Base-by-base conservation (phyloP, 768 basidiomycete genomes). In the Boletales sp. region DNA sequence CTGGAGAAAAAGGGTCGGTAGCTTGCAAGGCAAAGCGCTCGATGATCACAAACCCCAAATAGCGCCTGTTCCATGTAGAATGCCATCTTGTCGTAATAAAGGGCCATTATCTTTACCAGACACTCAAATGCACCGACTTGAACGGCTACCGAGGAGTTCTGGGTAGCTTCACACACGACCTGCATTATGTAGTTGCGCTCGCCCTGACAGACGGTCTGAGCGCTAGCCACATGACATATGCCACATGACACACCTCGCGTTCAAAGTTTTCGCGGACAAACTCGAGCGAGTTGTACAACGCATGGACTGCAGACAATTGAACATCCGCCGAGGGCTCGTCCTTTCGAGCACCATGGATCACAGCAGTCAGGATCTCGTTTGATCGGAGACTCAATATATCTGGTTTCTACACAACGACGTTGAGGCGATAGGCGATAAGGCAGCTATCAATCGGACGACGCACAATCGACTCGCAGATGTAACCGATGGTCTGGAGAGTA, bases 151-250 rank as follows among this genome's bases (percentile, higher is more conserved):
- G 83, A 70, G 1, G 79, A 52, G 59, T 86, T 94, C 68, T 98
- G 97, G 0, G 97, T 98, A 0, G 95, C 95, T 65, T 98, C 97
- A 66, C 97, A 99, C 15, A 98, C 90, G 38, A 98, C 94, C 74
- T 99, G 97, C 97, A 99, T 99, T 70, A 99, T 98, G 74, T 97
- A 98, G 72, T 98, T 99, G 42, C 97, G 84, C 70, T 99, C 97
- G 58, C 97, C 97, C 93, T 98, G 63, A 12, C 51, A 21, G 45
- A 32, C 45, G 31, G 37, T 27, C 40, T 41, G 36, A 52, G 55
- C 31, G 41, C 43, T 29, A 45, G 34, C 18, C 9, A 40, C 37
- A 35, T 10, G 36, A 21, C 34, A 36, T 2, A 43, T 47, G 21
- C 46, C 27, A 54, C 48, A 29, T 45, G 31, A 74, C 83, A 45